Percentiles rank a stretch among this genome's conserved stretches.
Evolutionary conservation across 1,284 basidiomycete species (phyloP).

Genomic region (Leccinum fallax): DNA sequence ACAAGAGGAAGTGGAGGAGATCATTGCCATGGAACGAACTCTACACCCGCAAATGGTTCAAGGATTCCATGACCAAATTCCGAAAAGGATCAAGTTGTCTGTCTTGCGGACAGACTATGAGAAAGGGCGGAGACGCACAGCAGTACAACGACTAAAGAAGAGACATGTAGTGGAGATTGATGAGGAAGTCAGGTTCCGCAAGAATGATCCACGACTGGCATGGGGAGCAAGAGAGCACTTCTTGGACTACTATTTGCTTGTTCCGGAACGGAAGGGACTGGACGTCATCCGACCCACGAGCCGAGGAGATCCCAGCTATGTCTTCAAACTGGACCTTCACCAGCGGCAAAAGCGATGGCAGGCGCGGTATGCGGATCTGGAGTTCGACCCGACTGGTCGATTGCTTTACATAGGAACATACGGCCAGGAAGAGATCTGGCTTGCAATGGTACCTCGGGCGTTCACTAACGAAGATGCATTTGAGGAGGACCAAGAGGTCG

Average conservation of each 20-base stretch:
- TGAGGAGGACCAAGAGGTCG: neutral
- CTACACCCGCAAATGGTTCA: too few relatives aligned
- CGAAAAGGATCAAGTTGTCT: neutral
- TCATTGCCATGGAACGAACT: neutral
- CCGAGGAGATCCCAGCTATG: conserved; percentile 1
- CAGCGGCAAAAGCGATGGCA: conserved; percentile 1
- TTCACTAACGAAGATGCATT: neutral
- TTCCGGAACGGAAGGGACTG: neutral
- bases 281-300: neutral
- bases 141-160: neutral
- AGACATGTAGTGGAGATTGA: neutral
- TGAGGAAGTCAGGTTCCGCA: neutral
- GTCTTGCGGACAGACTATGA: neutral
- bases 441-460: conserved; percentile 1
- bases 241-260: conserved; percentile 1
- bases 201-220: neutral
- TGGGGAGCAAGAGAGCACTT: conserved; percentile 1
- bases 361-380: conserved; percentile 1
- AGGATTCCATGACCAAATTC: neutral
- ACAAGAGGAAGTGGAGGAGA: neutral
- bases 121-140: neutral
- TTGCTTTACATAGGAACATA: conserved; percentile 6
- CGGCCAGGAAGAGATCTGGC: conserved; percentile 6
- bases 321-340: conserved; percentile 2
- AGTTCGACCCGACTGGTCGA: conserved; percentile 1